These are phyloP conservation scores for Salix exigua DNA, from an alignment of 345 rosid species.

Conservation along the genomic window DNA sequence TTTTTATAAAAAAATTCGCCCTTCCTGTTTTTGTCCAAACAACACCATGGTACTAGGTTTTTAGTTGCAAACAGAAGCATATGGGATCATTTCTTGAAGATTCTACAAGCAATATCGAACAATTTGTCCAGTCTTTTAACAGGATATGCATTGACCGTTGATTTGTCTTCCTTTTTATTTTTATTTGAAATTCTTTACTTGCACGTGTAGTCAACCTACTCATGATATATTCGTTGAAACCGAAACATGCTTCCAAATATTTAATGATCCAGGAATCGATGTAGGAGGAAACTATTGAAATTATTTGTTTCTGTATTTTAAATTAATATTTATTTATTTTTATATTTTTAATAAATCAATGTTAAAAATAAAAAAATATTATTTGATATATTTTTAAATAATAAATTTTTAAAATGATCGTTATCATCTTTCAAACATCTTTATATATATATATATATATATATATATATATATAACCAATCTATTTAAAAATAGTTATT, in stretches of 20 bases:
- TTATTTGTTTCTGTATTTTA: too few relatives aligned
- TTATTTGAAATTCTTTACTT: slow-evolving; percentile 14
- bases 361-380: too few relatives aligned
- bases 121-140: background rate
- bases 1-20: too few relatives aligned
- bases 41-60: background rate
- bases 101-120: background rate
- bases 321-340: too few relatives aligned
- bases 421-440: too few relatives aligned
- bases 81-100: background rate
- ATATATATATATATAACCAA: too few relatives aligned
- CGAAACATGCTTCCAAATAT: background rate
- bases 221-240: background rate
- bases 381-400: too few relatives aligned
- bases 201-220: slow-evolving; percentile 32
- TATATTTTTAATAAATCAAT: too few relatives aligned
- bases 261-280: background rate
- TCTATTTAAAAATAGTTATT: background rate
- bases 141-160: slow-evolving; percentile 16
- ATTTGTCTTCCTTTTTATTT: background rate
- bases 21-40: too few relatives aligned
- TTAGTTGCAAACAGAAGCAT: background rate
- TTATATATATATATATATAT: too few relatives aligned
- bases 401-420: too few relatives aligned
- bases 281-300: too few relatives aligned